phyloP scores from a whole-genome alignment of 106 monocot genomes.

The Xerophyta viscosa region DNA sequence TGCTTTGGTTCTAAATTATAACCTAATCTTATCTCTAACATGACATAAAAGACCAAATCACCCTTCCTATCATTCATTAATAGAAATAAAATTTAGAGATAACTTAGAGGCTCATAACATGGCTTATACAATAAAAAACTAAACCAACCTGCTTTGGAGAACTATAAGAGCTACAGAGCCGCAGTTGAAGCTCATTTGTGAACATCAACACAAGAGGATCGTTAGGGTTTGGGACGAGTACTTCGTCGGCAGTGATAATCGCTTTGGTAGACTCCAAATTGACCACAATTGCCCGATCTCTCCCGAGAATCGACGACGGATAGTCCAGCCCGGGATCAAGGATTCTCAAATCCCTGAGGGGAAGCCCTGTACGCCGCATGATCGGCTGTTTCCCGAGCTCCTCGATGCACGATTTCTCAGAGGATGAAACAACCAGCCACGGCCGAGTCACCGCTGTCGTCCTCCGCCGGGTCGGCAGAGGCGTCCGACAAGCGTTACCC shows the following conservation, averaged over 20 bases:
- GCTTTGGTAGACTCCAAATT: constrained; percentile 14
- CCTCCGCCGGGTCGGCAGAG: background rate
- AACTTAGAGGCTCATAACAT: background rate
- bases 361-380: constrained; percentile 10
- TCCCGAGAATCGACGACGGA: constrained; percentile 7
- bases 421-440: constrained; percentile 6
- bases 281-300: constrained; percentile 15
- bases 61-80: too few relatives aligned
- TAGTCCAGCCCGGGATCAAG: constrained; percentile 1
- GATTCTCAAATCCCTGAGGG: constrained; percentile 3
- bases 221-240: constrained; percentile 8
- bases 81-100: too few relatives aligned
- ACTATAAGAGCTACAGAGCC: background rate
- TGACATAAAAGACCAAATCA: background rate
- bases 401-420: constrained; percentile 1
- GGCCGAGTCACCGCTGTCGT: constrained; percentile 1
- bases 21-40: too few relatives aligned
- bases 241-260: constrained; percentile 13
- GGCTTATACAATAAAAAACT: background rate
- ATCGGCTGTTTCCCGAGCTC: constrained; percentile 8
- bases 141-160: background rate
- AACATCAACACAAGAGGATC: constrained; percentile 4
- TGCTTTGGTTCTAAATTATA: too few relatives aligned
- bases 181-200: constrained; percentile 1
- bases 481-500: too few relatives aligned